A percentile compares a stretch with the other conserved stretches of the same genome.
phyloP scores from a whole-genome alignment of 352 stramenopile species.

The Globisporangium ultimum region DNA sequence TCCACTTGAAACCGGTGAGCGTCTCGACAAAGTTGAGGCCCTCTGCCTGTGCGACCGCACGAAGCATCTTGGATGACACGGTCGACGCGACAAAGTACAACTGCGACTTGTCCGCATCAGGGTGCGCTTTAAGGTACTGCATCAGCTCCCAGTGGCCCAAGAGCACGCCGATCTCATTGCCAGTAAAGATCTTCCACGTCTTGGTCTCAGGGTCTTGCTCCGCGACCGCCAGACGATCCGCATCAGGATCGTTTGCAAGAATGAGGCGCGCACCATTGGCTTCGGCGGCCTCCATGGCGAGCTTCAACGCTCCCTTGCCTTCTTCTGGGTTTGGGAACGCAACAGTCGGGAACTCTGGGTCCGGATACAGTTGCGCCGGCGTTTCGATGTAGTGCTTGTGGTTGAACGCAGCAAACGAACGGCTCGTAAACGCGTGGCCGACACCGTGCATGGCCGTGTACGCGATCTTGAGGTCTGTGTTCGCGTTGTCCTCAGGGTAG shows the following conservation, averaged over 20 bases:
- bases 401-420: constrained; percentile 89
- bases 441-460: constrained; percentile 99
- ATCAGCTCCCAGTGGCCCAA: constrained; percentile 92
- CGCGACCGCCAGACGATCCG: constrained; percentile 95
- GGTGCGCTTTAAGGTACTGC: constrained; percentile 59
- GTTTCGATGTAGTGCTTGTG: constrained; percentile 87
- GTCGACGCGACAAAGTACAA: constrained; percentile 93
- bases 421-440: constrained; percentile 89
- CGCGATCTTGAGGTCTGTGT: constrained; percentile 71
- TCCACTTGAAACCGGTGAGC: constrained; percentile 99
- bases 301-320: constrained; percentile 93
- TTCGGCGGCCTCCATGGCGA: constrained; percentile 89
- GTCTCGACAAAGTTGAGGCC: constrained; percentile 97
- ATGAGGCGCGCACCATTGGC: constrained; percentile 81
- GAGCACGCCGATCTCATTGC: constrained; percentile 97
- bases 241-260: constrained; percentile 98
- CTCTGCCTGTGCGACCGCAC: constrained; percentile 88
- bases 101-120: constrained; percentile 50
- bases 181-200: constrained; percentile 96
- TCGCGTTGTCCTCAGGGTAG: constrained; percentile 61
- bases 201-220: constrained; percentile 77
- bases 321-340: constrained; percentile 98
- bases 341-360: constrained; percentile 96
- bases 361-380: constrained; percentile 86
- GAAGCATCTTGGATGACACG: constrained; percentile 97